phyloP scores from a whole-genome alignment of 768 basidiomycete genomes.

The Tylopilus balloui region DNA sequence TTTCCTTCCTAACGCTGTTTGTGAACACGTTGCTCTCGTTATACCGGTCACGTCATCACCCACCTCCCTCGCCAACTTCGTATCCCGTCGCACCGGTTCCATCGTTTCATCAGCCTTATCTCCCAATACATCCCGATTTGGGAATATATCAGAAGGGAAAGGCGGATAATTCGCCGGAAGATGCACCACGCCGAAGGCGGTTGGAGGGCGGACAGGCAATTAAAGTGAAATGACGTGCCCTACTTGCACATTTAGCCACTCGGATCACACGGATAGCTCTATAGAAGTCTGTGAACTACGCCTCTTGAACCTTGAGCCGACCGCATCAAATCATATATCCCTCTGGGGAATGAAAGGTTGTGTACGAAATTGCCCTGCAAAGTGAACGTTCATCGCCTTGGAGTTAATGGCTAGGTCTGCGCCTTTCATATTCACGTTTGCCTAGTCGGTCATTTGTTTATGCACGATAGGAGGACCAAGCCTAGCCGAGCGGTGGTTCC shows the following conservation, averaged over 20 bases:
- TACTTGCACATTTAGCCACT: constrained; percentile 19
- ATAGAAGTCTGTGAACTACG: constrained; percentile 24
- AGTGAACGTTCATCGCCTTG: constrained; percentile 8
- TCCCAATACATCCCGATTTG: constrained; percentile 47
- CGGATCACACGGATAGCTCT: constrained; percentile 25
- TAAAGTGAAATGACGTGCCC: constrained; percentile 46
- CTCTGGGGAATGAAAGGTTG: constrained; percentile 19
- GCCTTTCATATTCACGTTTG: constrained; percentile 7
- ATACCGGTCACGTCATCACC: constrained; percentile 64
- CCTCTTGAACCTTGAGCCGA: constrained; percentile 14
- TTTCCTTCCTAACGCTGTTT: constrained; percentile 74
- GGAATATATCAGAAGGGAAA: constrained; percentile 40
- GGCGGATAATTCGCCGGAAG: constrained; percentile 31
- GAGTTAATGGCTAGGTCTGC: constrained; percentile 9
- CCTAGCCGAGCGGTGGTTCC: constrained; percentile 11
- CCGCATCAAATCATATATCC: constrained; percentile 23
- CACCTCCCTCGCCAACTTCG: constrained; percentile 36
- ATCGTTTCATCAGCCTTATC: constrained; percentile 47
- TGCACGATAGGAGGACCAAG: neutral
- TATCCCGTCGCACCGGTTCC: constrained; percentile 38
- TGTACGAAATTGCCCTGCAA: constrained; percentile 10
- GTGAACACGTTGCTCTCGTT: constrained; percentile 76
- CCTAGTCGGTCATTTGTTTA: constrained; percentile 1
- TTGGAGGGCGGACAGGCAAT: constrained; percentile 51
- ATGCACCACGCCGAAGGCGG: constrained; percentile 49